Conservation (phyloP, 331 rosid genomes). For the Cydonia oblonga region DNA sequence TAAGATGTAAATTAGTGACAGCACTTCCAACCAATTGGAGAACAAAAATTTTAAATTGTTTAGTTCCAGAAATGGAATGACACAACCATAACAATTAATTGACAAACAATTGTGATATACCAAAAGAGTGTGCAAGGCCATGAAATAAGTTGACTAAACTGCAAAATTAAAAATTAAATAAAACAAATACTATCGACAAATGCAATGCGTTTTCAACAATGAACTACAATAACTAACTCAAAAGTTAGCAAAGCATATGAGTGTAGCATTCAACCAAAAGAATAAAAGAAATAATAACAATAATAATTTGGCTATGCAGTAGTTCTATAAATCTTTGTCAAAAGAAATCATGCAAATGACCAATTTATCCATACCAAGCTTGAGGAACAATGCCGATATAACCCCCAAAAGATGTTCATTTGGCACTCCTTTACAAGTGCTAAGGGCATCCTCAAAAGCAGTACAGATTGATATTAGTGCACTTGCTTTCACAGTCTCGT, state of each 20-base stretch:
- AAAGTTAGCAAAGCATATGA: neutral
- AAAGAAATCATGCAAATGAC: neutral
- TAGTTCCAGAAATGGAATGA: neutral
- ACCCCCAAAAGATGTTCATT: slow-evolving; percentile 55
- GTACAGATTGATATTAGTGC: slow-evolving; percentile 49
- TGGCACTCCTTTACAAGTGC: slow-evolving; percentile 42
- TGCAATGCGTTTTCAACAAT: neutral
- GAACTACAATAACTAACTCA: neutral
- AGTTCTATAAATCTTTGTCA: neutral
- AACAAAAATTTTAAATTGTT: neutral
- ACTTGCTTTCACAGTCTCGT: slow-evolving; percentile 27
- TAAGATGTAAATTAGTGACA: neutral
- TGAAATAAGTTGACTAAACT: neutral
- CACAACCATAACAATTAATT: neutral
- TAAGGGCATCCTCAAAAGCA: slow-evolving; percentile 48
- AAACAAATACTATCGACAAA: neutral
- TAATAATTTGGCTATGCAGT: neutral
- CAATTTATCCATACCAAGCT: slow-evolving; percentile 44
- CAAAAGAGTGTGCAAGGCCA: neutral
- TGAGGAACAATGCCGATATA: slow-evolving; percentile 59
- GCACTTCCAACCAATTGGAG: neutral
- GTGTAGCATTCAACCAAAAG: neutral
- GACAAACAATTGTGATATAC: neutral
- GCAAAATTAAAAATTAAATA: neutral
- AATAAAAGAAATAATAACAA: neutral